Evolutionary conservation across 2,329 filamentous ascomycete genomes (phyloP).

Genomic region (Blastomyces gilchristii): DNA sequence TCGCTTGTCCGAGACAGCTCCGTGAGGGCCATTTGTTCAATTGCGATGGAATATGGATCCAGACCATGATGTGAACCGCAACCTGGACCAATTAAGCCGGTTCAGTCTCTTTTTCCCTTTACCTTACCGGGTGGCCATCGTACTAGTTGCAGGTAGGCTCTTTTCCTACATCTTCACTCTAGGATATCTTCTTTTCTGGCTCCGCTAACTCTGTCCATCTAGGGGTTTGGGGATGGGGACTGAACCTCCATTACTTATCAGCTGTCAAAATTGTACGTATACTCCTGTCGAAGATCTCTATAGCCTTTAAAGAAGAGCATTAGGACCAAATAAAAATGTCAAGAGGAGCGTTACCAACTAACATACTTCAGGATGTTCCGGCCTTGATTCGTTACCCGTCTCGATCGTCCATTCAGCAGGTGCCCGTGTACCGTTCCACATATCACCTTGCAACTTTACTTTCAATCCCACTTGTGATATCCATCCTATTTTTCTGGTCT

Average conservation of each 20-base stretch:
- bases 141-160: slow-evolving; percentile 66
- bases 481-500: slow-evolving; percentile 72
- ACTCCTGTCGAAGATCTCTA: neutral
- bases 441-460: slow-evolving; percentile 77
- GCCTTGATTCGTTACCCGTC: slow-evolving; percentile 75
- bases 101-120: slow-evolving; percentile 82
- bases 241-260: slow-evolving; percentile 81
- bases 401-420: slow-evolving; percentile 58
- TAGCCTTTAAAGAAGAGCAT: neutral
- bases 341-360: slow-evolving; percentile 11
- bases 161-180: neutral
- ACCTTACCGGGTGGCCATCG: slow-evolving; percentile 78
- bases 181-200: neutral
- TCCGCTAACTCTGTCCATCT: slow-evolving; percentile 6
- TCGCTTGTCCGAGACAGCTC: neutral
- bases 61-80: slow-evolving; percentile 27
- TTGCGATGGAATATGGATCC: slow-evolving; percentile 31
- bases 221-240: slow-evolving; percentile 93
- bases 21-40: neutral
- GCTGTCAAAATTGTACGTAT: slow-evolving; percentile 58
- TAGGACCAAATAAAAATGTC: neutral
- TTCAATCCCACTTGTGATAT: slow-evolving; percentile 58
- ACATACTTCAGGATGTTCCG: slow-evolving; percentile 56
- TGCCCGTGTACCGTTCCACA: slow-evolving; percentile 67
- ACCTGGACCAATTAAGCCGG: slow-evolving; percentile 51